Base-by-base conservation (phyloP, 208 protist genomes). In the Trypanosoma rangeli region DNA sequence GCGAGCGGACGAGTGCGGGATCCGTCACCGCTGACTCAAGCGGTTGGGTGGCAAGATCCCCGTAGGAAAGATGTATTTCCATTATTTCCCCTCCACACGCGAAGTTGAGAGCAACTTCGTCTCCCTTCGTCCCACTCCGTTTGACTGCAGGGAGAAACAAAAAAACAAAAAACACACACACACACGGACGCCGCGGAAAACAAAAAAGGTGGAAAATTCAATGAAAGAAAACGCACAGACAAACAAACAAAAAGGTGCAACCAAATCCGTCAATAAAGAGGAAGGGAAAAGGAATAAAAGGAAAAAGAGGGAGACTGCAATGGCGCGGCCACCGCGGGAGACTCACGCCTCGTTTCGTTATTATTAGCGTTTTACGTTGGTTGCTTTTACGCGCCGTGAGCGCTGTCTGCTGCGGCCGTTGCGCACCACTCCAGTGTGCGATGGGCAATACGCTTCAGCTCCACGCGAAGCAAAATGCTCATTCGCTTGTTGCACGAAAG, bases 361-460 rank as follows among this genome's bases (percentile, higher is more conserved):
- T 53, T 53, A 46, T 16, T 16, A 1, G 15, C 15, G 42, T 24
- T 18, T 53, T 53, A 12, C 18, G 49, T 53, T 53, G 12, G 22
- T 9, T 26, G 16, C 18, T 59, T 16, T 59, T 59, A 59, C 54
- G 4, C 54, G 54, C 37, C 33, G 28, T 8, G n/a, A 16, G 16
- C 54, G 16, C 50, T 29, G 9, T 18, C 50, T 3, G 56, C 24
- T 3, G 44, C 44, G 37, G 39, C 59, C 24, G 35, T 35, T 16
- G 28, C 56, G 67, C 87, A 92, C 82, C 87, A 94, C 42, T 76
- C 52, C 44, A 94, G 59, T 15, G 75, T 53, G 4, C 83, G 80
- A 10, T 67, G 46, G 0, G 83, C 87, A 64, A 95, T 95, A 3
- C 72, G 74, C 68, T 97, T 93, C 44, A 97, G 71, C 0, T 79